phyloP scores from a whole-genome alignment of 1,284 basidiomycete genomes.

The Volvariella surrecta region DNA sequence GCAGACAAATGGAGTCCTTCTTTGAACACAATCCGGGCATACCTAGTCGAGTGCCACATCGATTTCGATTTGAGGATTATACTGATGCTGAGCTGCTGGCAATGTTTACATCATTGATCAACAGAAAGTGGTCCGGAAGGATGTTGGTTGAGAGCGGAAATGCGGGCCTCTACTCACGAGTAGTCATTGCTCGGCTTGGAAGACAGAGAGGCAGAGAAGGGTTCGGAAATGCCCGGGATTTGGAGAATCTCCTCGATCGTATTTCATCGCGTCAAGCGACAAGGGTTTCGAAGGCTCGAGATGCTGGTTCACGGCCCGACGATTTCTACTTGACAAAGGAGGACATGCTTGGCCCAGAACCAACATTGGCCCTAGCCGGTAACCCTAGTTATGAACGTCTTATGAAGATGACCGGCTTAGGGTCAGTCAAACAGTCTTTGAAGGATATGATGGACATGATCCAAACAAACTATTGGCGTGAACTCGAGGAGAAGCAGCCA shows the following conservation, averaged over 20 bases:
- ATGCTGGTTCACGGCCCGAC: constrained; percentile 28
- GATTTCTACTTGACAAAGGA: constrained; percentile 42
- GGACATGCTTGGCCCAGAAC: constrained; percentile 58
- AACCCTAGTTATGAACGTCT: constrained; percentile 45
- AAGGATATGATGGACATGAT: constrained; percentile 37
- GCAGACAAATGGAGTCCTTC: constrained; percentile 64
- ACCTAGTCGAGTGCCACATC: constrained; percentile 52
- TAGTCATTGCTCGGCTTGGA: constrained; percentile 47
- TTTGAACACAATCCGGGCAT: constrained; percentile 67
- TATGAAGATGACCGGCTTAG: constrained; percentile 43
- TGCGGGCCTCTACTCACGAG: constrained; percentile 45
- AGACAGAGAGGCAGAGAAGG: constrained; percentile 43
- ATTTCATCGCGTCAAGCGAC: constrained; percentile 44
- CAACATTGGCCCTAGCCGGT: constrained; percentile 34
- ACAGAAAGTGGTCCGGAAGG: constrained; percentile 34
- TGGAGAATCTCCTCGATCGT: constrained; percentile 38
- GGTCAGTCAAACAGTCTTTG: constrained; percentile 47
- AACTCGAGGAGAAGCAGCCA: constrained; percentile 45
- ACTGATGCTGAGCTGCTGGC: constrained; percentile 40
- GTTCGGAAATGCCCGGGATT: constrained; percentile 58
- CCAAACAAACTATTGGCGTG: constrained; percentile 47
- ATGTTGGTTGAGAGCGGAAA: constrained; percentile 51
- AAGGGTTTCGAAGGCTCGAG: constrained; percentile 33
- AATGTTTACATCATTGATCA: constrained; percentile 42
- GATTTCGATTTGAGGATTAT: constrained; percentile 55